Conservation (phyloP, 2,329 filamentous ascomycete species). For the Diplodia intermedia region DNA sequence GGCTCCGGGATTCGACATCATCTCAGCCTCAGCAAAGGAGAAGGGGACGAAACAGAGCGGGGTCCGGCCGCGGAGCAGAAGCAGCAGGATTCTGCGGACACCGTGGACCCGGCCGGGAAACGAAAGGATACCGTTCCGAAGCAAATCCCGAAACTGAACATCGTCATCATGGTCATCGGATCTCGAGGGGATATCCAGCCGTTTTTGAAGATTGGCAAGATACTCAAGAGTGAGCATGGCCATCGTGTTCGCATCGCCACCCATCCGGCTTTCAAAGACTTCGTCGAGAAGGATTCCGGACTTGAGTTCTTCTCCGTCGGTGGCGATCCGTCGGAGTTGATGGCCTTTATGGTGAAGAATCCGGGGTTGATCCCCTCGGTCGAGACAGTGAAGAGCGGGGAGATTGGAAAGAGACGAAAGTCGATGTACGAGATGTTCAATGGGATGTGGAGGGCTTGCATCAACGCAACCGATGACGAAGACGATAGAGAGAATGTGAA, state of each 20-base stretch:
- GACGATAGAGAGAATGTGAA: conserved; percentile 64
- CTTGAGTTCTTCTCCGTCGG: conserved; percentile 83
- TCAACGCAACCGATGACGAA: conserved; percentile 74
- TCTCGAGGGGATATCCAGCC: conserved; percentile 82
- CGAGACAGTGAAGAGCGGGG: conserved; percentile 74
- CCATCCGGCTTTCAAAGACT: conserved; percentile 77
- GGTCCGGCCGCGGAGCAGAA: background rate
- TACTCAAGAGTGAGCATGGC: conserved; percentile 72
- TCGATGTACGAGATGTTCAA: conserved; percentile 84
- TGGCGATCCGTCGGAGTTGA: conserved; percentile 79
- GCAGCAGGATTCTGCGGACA: background rate
- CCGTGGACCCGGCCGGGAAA: background rate
- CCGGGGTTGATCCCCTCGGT: conserved; percentile 77
- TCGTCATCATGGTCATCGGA: conserved; percentile 85
- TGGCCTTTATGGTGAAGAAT: conserved; percentile 91
- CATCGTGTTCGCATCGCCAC: conserved; percentile 81
- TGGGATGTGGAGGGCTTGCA: conserved; percentile 80
- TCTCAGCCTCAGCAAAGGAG: conserved; percentile 42
- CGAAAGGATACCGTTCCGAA: conserved; percentile 13
- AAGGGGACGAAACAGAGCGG: conserved; percentile 24
- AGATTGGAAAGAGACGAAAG: conserved; percentile 70
- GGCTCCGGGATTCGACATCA: conserved; percentile 68
- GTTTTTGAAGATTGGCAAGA: conserved; percentile 76
- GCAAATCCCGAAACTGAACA: conserved; percentile 66
- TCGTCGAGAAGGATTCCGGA: conserved; percentile 73